These are phyloP conservation scores for Dendrobium chrysotoxum DNA, from an alignment of 106 monocot genomes.

Conservation along the genomic window DNA sequence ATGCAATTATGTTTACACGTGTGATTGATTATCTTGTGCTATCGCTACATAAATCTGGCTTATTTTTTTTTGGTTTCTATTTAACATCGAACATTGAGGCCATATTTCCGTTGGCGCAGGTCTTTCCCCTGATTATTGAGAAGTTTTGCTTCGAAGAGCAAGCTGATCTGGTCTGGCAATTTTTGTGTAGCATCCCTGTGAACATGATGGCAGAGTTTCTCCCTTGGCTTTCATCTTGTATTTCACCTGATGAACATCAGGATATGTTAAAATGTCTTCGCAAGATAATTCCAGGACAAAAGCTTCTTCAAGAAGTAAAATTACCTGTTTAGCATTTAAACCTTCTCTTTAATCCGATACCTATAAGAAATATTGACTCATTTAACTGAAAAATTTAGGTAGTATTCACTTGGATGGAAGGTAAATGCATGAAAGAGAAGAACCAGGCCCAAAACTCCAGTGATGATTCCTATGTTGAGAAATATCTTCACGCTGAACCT, in stretches of 20 bases:
- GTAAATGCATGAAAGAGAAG: constrained; percentile 11
- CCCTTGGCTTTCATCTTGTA: constrained; percentile 82
- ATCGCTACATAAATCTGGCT: not conserved
- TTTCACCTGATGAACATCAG: constrained; percentile 72
- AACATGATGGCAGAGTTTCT: constrained; percentile 87
- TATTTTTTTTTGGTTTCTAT: not conserved
- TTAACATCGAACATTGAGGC: no score
- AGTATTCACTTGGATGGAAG: constrained; percentile 84
- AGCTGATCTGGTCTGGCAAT: constrained; percentile 91
- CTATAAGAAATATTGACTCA: no score
- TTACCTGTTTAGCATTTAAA: not conserved
- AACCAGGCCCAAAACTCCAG: not conserved
- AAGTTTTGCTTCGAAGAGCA: constrained; percentile 91
- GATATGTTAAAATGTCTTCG: constrained; percentile 76
- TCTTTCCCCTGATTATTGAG: constrained; percentile 82
- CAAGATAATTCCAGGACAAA: constrained; percentile 81
- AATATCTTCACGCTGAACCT: constrained; percentile 10
- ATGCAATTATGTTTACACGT: no score
- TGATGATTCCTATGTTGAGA: constrained; percentile 6
- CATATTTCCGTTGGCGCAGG: constrained; percentile 28
- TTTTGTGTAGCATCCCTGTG: constrained; percentile 94
- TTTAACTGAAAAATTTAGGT: not conserved
- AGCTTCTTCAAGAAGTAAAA: constrained; percentile 84
- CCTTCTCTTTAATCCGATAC: no score
- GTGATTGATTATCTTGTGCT: no score